These are phyloP conservation scores for Leishmania major DNA, from an alignment of 208 protist species.

Conservation along the genomic window DNA sequence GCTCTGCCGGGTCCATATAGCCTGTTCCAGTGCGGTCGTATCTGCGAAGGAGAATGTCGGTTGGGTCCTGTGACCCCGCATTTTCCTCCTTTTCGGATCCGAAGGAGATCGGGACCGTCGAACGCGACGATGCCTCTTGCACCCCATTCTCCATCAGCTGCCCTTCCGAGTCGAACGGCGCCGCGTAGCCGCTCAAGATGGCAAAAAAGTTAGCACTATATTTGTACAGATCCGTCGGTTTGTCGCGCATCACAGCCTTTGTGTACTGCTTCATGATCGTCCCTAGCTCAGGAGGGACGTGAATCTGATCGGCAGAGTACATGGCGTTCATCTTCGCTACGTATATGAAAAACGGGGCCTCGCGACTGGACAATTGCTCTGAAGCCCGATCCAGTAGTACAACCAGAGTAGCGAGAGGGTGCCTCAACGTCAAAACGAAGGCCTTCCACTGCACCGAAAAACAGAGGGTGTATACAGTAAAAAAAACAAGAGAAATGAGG, in stretches of 20 bases:
- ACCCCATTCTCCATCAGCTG: slow-evolving; percentile 48
- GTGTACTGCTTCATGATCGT: slow-evolving; percentile 94
- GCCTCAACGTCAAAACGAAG: neutral
- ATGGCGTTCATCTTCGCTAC: slow-evolving; percentile 75
- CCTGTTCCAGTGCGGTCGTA: slow-evolving; percentile 63
- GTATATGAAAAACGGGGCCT: neutral
- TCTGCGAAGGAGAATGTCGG: slow-evolving; percentile 56
- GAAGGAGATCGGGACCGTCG: neutral
- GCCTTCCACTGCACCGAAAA: neutral
- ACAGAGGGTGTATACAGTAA: neutral
- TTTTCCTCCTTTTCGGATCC: slow-evolving; percentile 9
- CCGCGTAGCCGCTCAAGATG: slow-evolving; percentile 65
- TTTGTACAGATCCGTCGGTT: slow-evolving; percentile 86
- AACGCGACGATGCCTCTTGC: neutral
- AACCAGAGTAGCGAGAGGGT: neutral
- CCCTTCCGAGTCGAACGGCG: slow-evolving; percentile 81
- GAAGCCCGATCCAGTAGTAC: neutral
- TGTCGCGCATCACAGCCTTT: slow-evolving; percentile 88
- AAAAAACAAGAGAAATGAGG: neutral
- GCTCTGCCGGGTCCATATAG: slow-evolving; percentile 32
- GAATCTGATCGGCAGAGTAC: slow-evolving; percentile 90
- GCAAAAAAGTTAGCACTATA: slow-evolving; percentile 95
- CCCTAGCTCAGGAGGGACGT: slow-evolving; percentile 87
- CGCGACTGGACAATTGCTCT: neutral
- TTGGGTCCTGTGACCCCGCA: slow-evolving; percentile 37